A percentile compares a stretch with the other conserved stretches of the same genome.
Conservation (phyloP, 495 filamentous ascomycete species). For the Trichoderma reesei region DNA sequence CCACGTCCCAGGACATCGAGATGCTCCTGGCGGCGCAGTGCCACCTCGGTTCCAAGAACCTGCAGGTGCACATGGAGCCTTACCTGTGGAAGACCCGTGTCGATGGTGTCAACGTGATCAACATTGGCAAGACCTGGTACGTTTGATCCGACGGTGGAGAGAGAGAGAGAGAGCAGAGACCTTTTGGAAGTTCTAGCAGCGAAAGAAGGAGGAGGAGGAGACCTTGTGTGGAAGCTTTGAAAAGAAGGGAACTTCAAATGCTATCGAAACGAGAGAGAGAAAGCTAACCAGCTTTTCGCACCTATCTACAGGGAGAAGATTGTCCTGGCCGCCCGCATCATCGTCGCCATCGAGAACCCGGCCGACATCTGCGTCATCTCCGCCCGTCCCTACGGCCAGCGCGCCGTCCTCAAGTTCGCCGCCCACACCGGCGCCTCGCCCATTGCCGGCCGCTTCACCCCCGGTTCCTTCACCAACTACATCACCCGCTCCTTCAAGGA, state of each 20-base stretch:
- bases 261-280: background rate
- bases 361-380: constrained; percentile 98
- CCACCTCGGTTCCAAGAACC: constrained; percentile 97
- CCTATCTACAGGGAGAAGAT: constrained; percentile 81
- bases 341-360: constrained; percentile 97
- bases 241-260: background rate
- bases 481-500: constrained; percentile 99
- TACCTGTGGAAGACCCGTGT: constrained; percentile 99
- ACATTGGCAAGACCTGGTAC: constrained; percentile 99
- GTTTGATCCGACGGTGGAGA: constrained; percentile 16
- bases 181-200: background rate
- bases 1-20: constrained; percentile 79
- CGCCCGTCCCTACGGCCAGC: constrained; percentile 97
- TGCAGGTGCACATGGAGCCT: constrained; percentile 97
- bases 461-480: constrained; percentile 99
- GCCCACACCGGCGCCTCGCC: constrained; percentile 93
- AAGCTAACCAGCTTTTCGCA: constrained; percentile 2
- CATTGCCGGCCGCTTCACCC: constrained; percentile 98
- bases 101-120: constrained; percentile 95
- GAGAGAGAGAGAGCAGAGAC: no score
- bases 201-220: background rate
- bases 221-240: background rate
- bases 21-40: constrained; percentile 94
- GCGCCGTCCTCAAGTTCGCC: constrained; percentile 98
- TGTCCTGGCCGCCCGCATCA: constrained; percentile 94